Evolutionary conservation across 495 filamentous ascomycete genomes (phyloP).

Genomic region (Staphylotrichum longicolle): DNA sequence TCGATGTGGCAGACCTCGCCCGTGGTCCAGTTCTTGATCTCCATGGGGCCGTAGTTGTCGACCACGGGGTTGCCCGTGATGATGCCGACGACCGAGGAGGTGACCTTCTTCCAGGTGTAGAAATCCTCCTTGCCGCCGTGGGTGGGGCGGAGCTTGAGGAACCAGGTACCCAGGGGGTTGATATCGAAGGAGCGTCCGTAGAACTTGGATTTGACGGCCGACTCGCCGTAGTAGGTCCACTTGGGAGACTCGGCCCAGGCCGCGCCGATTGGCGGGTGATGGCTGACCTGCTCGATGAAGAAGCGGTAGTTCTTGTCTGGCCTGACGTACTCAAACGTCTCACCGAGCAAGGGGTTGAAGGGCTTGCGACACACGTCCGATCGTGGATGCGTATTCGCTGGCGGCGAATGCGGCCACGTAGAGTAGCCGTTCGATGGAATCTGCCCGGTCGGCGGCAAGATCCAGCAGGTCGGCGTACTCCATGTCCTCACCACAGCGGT

Average conservation of each 20-base stretch:
- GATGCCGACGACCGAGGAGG: conserved; percentile 94
- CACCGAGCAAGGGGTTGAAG: conserved; percentile 93
- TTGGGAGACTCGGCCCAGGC: conserved; percentile 88
- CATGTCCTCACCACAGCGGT: conserved; percentile 95
- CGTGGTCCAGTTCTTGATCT: conserved; percentile 94
- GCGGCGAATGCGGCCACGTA: conserved; percentile 95
- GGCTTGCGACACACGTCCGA: conserved; percentile 96
- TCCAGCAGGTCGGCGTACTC: conserved; percentile 95
- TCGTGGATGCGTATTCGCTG: conserved; percentile 94
- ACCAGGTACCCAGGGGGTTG: conserved; percentile 96
- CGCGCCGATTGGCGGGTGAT: conserved; percentile 93
- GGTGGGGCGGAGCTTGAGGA: conserved; percentile 77
- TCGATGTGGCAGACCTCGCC: conserved; percentile 88
- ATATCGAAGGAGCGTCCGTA: conserved; percentile 97
- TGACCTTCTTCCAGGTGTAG: conserved; percentile 99
- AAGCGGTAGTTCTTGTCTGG: conserved; percentile 97
- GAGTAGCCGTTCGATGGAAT: conserved; percentile 90
- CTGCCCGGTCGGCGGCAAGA: conserved; percentile 76
- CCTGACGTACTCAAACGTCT: conserved; percentile 94
- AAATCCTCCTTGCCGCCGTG: conserved; percentile 77
- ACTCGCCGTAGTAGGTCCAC: conserved; percentile 98
- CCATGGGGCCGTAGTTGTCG: conserved; percentile 98
- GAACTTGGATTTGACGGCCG: conserved; percentile 95
- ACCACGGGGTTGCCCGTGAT: conserved; percentile 94
- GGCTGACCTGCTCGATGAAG: conserved; percentile 97